Evolutionary conservation across 768 basidiomycete genomes (phyloP), one percentile per base, ranked within the genome.

Genomic region (Lactifluus subvellereus): DNA sequence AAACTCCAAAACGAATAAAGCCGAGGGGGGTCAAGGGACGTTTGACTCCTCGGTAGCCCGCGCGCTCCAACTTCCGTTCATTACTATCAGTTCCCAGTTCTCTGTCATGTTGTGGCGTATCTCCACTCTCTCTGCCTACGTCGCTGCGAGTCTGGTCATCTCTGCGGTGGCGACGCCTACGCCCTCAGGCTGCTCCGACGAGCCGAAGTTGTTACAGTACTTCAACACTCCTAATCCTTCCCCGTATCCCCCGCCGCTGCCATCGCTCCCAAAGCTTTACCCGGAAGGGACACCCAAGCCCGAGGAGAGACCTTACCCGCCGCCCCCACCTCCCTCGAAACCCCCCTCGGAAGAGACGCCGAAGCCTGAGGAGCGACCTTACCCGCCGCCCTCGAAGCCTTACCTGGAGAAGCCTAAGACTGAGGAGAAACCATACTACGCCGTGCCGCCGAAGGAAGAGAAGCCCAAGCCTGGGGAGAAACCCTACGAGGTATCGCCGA

Each of bases 31-130:
- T 53, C 51, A 4, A 48, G 16, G 13, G 27, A 27, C 27, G 20
- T 13, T 35, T 37, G 16, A 47, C 30, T 20, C 42, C 6, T 47
- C 57, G 9, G 50, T 53, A 16, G 45, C 57, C 51, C 16, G 6
- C 14, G 56, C n/a, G 56, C 57, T 58, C 57, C 50, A 35, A 14
- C 51, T 48, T 58, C 20, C 57, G 51, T 48, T 63, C 62, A 63
- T 63, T 54, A 59, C 56, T 57, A 42, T n/a, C 20, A 47, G 18
- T 20, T 8, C 16, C 43, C 50, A 18, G 27, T 37, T 48, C 30
- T 63, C 38, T n/a, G n/a, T 48, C 33, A 63, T 63, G 62, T 27
- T 54, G 11, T 54, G 52, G 42, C 62, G 45, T 38, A 30, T 48
- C 9, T 32, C 51, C 13, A 14, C 62, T 48, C 37, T 63, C 6